Percentiles rank a stretch among this genome's conserved stretches.
These are phyloP conservation scores for Polygonum aviculare DNA, from an alignment of 148 eudicot species.

Conservation along the genomic window DNA sequence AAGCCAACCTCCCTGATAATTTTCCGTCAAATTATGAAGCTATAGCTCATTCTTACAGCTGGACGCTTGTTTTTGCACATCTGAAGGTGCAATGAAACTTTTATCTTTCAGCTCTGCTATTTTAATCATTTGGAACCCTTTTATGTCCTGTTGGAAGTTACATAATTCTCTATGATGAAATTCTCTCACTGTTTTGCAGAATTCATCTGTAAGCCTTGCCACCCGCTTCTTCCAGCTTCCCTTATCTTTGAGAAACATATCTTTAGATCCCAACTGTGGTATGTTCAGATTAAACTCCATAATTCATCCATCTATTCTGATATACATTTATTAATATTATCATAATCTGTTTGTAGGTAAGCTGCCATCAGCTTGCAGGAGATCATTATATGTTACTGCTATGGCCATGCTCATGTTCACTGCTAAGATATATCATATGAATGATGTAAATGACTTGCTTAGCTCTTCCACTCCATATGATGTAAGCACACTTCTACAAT, in stretches of 20 bases:
- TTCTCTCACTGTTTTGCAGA: conserved; percentile 35
- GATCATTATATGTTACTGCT: conserved; percentile 63
- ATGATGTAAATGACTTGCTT: conserved; percentile 43
- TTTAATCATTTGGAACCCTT: not conserved
- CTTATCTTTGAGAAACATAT: conserved; percentile 54
- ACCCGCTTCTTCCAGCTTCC: conserved; percentile 83
- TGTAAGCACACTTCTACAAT: conserved; percentile 33
- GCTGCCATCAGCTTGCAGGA: conserved; percentile 61
- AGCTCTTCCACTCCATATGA: conserved; percentile 38
- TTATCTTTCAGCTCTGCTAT: not conserved
- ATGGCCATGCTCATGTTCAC: conserved; percentile 78
- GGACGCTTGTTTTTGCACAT: conserved; percentile 59
- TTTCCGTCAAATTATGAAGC: conserved; percentile 77
- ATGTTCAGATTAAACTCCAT: conserved; percentile 15
- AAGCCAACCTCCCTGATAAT: conserved; percentile 83
- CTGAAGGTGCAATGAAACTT: conserved; percentile 41
- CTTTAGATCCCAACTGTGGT: conserved; percentile 57
- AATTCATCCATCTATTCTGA: not conserved
- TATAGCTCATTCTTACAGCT: conserved; percentile 78
- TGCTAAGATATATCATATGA: conserved; percentile 64
- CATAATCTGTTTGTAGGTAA: conserved; percentile 29
- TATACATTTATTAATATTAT: not conserved
- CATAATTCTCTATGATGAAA: not conserved
- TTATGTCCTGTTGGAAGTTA: not conserved
- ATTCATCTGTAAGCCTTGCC: conserved; percentile 31